A percentile compares a stretch with the other conserved stretches of the same genome.
These are phyloP conservation scores for Mortierella antarctica DNA, from an alignment of 192 early-diverging fungal genomes.

Conservation along the genomic window DNA sequence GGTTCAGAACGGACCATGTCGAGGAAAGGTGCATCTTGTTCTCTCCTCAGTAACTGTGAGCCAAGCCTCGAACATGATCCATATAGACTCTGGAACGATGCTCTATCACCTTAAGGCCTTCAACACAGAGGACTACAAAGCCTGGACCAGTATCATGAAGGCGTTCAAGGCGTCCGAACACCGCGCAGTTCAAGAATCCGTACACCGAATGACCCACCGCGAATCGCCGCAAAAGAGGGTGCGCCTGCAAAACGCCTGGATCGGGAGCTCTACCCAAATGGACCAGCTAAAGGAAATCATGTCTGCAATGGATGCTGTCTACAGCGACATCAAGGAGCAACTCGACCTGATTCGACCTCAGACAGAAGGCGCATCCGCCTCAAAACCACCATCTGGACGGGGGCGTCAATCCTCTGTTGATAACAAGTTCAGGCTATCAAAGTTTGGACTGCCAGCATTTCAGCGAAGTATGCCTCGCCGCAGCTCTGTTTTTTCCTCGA, in stretches of 20 bases:
- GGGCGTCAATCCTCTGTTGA: conserved; percentile 30
- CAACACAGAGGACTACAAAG: conserved; percentile 73
- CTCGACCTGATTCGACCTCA: conserved; percentile 35
- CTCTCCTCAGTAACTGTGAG: conserved; percentile 71
- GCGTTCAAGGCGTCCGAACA: conserved; percentile 27
- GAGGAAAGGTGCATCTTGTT: conserved; percentile 73
- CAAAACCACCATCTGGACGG: conserved; percentile 5
- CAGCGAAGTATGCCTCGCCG: conserved; percentile 37
- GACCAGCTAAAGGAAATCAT: conserved; percentile 51
- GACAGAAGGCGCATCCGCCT: conserved; percentile 4
- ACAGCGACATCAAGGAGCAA: conserved; percentile 46
- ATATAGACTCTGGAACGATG: conserved; percentile 87
- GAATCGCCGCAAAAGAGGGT: conserved; percentile 31
- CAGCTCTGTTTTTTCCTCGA: no score
- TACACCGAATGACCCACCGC: conserved; percentile 27
- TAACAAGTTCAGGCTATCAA: conserved; percentile 32
- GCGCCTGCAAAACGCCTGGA: conserved; percentile 40
- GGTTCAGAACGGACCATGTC: conserved; percentile 69
- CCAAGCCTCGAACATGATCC: conserved; percentile 75
- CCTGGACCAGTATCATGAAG: conserved; percentile 68
- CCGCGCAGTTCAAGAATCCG: conserved; percentile 23
- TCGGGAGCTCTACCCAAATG: conserved; percentile 29
- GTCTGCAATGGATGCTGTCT: conserved; percentile 51
- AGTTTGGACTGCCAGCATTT: conserved; percentile 40
- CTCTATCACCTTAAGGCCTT: conserved; percentile 88